These are phyloP conservation scores for Elsinoe necatrix DNA, from an alignment of 2,329 filamentous ascomycete species.

Conservation along the genomic window DNA sequence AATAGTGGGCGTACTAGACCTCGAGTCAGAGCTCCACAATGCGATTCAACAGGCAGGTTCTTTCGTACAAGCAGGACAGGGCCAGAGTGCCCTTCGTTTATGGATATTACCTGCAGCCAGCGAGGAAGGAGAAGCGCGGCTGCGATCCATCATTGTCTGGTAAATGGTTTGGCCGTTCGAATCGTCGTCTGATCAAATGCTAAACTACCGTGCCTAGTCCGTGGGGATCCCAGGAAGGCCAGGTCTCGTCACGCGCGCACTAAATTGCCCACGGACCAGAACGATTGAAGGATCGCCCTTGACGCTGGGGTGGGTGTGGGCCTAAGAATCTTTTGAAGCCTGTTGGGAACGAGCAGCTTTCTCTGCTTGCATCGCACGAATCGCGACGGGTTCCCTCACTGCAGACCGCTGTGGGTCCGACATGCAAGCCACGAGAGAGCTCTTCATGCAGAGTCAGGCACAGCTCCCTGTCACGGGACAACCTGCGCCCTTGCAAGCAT, in stretches of 20 bases:
- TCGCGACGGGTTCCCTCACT: background rate
- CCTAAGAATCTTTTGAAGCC: background rate
- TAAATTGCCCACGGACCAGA: background rate
- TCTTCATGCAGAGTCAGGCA: constrained; percentile 12
- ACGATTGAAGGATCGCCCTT: constrained; percentile 6
- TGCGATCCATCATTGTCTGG: background rate
- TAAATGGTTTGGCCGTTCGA: background rate
- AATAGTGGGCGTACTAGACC: background rate
- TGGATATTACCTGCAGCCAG: background rate
- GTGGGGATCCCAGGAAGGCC: background rate
- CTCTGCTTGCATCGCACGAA: background rate
- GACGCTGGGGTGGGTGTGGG: constrained; percentile 11
- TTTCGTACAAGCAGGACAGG: background rate
- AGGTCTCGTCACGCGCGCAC: constrained; percentile 12
- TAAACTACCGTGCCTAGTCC: background rate
- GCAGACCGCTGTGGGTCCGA: constrained; percentile 1
- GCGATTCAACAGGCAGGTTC: background rate
- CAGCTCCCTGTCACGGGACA: constrained; percentile 8
- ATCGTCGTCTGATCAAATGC: background rate
- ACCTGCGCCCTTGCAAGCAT: constrained; percentile 7
- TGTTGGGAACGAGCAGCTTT: background rate
- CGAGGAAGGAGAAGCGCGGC: background rate
- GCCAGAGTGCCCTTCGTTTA: background rate
- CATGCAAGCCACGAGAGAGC: constrained; percentile 12
- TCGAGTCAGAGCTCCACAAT: background rate